Evolutionary conservation across 345 rosid species (phyloP), one percentile per base, ranked within the genome.

Genomic region (Camelina hispida): DNA sequence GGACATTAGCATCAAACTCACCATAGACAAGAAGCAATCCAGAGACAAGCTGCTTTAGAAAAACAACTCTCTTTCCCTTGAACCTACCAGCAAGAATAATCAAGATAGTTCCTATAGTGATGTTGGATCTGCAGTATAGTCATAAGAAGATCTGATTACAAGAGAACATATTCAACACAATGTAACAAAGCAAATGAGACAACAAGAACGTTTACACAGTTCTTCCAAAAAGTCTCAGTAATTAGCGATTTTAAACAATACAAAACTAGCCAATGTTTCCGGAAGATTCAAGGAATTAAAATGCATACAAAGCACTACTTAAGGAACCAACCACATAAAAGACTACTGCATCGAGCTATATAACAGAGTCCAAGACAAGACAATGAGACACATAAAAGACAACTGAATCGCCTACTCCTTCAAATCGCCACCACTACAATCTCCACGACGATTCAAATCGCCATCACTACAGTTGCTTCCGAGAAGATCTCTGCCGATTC

Each of bases 51-150:
- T 93, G 93, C 88, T 89, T 89, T 28, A 91, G 38, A 52, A 89
- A 89, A 56, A 91, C 91, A 71, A 88, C 94, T 69, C 94, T 87
- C 86, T 91, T 91, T 0, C 97, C 95, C 87, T 84, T 91, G 66
- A 87, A 89, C 78, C 93, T 84, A 71, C 97, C 94, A 46, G 91
- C 88, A 42, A 91, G 91, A 3, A 91, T 75, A 47, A 91, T 87
- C 73, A 91, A 18, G 46, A 87, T 89, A 0, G 88, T 83, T 1
- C 93, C 96, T 2, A 90, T 89, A 5, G 89, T 82, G 59, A 90
- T 82, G 75, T 87, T 83, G 6, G 90, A 71, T 80, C 97, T 89
- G 65, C 61, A 66, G 22, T 23, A 16, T 25, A 60, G 8, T 16
- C 51, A 46, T 7, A 47, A 6, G 13, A 32, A 7, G 15, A 58